These are phyloP conservation scores for Berberis thunbergii DNA, from an alignment of 164 flowering plant species.

Conservation along the genomic window DNA sequence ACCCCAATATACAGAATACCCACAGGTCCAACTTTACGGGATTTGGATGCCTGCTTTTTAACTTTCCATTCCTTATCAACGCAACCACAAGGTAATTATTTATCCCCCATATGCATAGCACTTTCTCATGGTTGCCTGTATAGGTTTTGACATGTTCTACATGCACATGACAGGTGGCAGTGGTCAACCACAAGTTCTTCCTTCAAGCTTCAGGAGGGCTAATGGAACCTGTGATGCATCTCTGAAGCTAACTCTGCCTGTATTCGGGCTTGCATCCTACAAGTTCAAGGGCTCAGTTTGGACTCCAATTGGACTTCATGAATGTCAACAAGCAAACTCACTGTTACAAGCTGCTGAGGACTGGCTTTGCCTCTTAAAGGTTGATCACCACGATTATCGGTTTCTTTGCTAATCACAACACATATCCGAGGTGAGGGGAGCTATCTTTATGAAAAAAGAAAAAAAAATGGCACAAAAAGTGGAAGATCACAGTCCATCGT, in stretches of 20 bases:
- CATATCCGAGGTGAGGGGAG: neutral
- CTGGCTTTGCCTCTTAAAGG: constrained; percentile 47
- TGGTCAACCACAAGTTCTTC: constrained; percentile 14
- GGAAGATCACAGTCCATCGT: too few relatives aligned
- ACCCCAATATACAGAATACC: constrained; percentile 93
- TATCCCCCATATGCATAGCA: constrained; percentile 9
- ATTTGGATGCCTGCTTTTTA: constrained; percentile 62
- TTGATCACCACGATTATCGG: constrained; percentile 49
- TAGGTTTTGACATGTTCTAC: constrained; percentile 1
- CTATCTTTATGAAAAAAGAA: too few relatives aligned
- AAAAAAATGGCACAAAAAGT: too few relatives aligned
- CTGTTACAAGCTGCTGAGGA: constrained; percentile 46
- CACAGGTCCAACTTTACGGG: constrained; percentile 51
- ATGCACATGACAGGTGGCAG: constrained; percentile 13
- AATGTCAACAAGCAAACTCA: constrained; percentile 34
- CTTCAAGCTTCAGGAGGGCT: constrained; percentile 16
- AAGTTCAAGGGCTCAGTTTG: constrained; percentile 52
- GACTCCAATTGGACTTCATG: constrained; percentile 31
- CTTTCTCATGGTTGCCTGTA: too few relatives aligned
- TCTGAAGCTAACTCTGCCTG: constrained; percentile 40
- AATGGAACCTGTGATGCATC: constrained; percentile 16
- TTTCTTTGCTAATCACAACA: constrained; percentile 40
- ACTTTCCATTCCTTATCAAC: constrained; percentile 65
- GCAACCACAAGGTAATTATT: constrained; percentile 27
- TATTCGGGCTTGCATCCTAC: constrained; percentile 77